Evolutionary conservation across 768 basidiomycete genomes (phyloP).

Genomic region (Termitomyces sp.): DNA sequence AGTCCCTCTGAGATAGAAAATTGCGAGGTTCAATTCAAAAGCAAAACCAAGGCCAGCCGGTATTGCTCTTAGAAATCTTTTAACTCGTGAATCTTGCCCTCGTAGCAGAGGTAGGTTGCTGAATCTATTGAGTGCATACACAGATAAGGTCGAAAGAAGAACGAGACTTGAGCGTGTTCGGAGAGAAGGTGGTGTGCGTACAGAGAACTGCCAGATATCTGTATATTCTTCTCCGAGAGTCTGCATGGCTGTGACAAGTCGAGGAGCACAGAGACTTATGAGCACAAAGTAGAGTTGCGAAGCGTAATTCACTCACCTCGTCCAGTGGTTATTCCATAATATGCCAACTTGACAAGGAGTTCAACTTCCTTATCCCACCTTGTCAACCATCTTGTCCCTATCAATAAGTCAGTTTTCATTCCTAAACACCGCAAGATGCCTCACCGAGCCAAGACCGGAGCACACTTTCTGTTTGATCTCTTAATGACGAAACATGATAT

Average conservation of each 20-base stretch:
- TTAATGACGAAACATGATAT: conserved; percentile 68
- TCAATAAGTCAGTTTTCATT: conserved; percentile 2
- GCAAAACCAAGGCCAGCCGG: conserved; percentile 50
- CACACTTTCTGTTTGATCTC: conserved; percentile 69
- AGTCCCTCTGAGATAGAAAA: conserved; percentile 76
- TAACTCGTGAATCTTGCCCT: conserved; percentile 28
- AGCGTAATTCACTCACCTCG: conserved; percentile 42
- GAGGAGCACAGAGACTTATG: background rate
- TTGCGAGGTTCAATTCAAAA: conserved; percentile 69
- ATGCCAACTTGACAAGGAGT: conserved; percentile 56
- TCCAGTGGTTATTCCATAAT: conserved; percentile 71
- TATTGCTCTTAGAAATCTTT: conserved; percentile 29
- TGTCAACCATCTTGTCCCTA: conserved; percentile 76
- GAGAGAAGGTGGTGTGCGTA: conserved; percentile 36
- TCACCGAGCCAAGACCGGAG: conserved; percentile 74
- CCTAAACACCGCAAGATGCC: conserved; percentile 11
- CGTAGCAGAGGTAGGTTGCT: conserved; percentile 30
- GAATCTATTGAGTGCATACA: conserved; percentile 53
- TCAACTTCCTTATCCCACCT: conserved; percentile 82
- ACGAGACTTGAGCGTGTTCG: conserved; percentile 47
- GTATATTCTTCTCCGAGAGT: conserved; percentile 92
- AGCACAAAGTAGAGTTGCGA: background rate
- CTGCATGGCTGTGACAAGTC: conserved; percentile 50
- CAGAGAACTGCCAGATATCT: conserved; percentile 60
- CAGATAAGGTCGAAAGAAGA: conserved; percentile 59